These are phyloP conservation scores for Kalmusia sp. DNA, from an alignment of 2,329 filamentous ascomycete species.

Conservation along the genomic window DNA sequence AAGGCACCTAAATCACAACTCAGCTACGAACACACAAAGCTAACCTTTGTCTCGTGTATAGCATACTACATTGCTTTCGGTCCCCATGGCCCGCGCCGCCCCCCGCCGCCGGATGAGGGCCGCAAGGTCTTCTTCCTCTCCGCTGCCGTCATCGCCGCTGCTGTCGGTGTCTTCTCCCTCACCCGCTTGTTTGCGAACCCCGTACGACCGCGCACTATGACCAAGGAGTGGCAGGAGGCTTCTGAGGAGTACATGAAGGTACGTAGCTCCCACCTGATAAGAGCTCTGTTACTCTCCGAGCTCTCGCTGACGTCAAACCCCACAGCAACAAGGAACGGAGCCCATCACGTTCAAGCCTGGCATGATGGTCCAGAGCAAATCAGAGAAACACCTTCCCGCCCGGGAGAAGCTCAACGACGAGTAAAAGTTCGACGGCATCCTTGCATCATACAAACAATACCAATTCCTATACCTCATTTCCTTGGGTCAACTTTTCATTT, in stretches of 20 bases:
- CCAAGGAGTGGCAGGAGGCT: conserved; percentile 94
- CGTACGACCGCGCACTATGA: conserved; percentile 81
- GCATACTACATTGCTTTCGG: conserved; percentile 99
- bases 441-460: conserved; percentile 36
- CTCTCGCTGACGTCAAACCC: conserved; percentile 15
- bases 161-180: conserved; percentile 73
- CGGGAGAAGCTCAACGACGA: conserved; percentile 40
- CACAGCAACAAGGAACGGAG: conserved; percentile 46
- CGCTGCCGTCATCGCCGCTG: conserved; percentile 69
- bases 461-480: conserved; percentile 42
- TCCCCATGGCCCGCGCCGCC: conserved; percentile 89
- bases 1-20: conserved; percentile 12
- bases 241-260: conserved; percentile 95
- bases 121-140: conserved; percentile 80
- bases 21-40: conserved; percentile 22
- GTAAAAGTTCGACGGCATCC: conserved; percentile 31
- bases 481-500: conserved; percentile 45
- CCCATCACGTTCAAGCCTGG: conserved; percentile 49
- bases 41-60: conserved; percentile 54
- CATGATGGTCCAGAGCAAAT: conserved; percentile 49
- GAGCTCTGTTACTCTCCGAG: not conserved
- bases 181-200: conserved; percentile 74
- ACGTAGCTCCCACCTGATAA: conserved; percentile 45
- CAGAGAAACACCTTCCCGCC: conserved; percentile 37
- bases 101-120: conserved; percentile 82